Evolutionary conservation across 352 stramenopile species (phyloP).

Genomic region (Phytophthora melonis): DNA sequence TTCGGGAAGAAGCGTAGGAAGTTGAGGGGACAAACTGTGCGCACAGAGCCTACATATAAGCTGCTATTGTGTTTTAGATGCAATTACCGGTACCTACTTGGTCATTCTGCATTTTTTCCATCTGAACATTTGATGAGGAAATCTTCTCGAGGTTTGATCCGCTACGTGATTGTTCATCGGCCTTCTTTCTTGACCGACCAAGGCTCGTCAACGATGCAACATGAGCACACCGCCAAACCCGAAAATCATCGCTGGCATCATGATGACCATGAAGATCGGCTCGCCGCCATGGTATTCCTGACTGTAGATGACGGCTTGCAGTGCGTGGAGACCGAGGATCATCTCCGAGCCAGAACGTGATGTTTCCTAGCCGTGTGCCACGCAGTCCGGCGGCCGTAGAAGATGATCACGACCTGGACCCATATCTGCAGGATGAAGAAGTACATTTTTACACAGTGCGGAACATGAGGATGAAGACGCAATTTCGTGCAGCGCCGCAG

Average conservation of each 20-base stretch:
- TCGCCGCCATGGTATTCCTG: constrained; percentile 83
- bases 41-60: neutral
- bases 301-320: constrained; percentile 86
- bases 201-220: constrained; percentile 62
- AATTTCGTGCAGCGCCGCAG: constrained; percentile 95
- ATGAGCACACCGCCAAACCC: constrained; percentile 62
- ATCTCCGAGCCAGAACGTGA: constrained; percentile 85
- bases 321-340: constrained; percentile 73
- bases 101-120: neutral
- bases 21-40: neutral
- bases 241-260: constrained; percentile 79
- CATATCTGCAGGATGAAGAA: constrained; percentile 97
- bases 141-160: too few relatives aligned
- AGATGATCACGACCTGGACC: constrained; percentile 94
- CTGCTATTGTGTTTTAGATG: neutral
- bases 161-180: too few relatives aligned
- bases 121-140: too few relatives aligned
- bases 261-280: constrained; percentile 81
- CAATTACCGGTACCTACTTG: too few relatives aligned
- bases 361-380: constrained; percentile 79
- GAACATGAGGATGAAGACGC: constrained; percentile 96
- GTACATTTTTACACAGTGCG: constrained; percentile 93
- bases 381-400: constrained; percentile 79
- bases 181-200: constrained; percentile 40
- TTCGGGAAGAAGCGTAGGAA: too few relatives aligned